These are phyloP conservation scores for Periglandula ipomoeae DNA, from an alignment of 2,329 filamentous ascomycete species.

Conservation along the genomic window DNA sequence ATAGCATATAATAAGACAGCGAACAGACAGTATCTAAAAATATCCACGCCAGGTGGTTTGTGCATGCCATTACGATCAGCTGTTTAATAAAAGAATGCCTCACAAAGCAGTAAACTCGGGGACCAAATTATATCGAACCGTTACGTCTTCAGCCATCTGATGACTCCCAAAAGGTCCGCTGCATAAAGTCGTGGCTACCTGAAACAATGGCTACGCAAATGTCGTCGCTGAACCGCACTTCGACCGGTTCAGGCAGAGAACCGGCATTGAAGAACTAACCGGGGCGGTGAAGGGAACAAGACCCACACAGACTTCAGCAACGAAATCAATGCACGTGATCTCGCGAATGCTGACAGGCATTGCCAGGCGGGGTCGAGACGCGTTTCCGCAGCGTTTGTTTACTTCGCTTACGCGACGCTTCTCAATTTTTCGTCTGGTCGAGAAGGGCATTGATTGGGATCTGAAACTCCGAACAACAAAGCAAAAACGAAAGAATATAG, in stretches of 20 bases:
- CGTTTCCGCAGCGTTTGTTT: conserved; percentile 13
- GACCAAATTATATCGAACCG: too few species aligned
- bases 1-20: too few species aligned
- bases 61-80: too few species aligned
- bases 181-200: neutral
- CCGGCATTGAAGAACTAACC: neutral
- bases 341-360: conserved; percentile 9
- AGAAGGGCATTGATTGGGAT: neutral
- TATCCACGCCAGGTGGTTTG: too few species aligned
- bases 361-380: conserved; percentile 13
- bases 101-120: too few species aligned
- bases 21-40: too few species aligned
- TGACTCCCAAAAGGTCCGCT: neutral
- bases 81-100: too few species aligned
- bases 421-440: neutral
- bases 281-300: too few species aligned
- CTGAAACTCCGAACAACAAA: neutral
- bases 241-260: neutral
- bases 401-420: conserved; percentile 10
- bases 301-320: too few species aligned
- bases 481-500: neutral
- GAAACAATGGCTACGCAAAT: neutral
- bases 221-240: neutral
- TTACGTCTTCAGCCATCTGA: too few species aligned
- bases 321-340: conserved; percentile 14